Conservation (phyloP, 768 basidiomycete species). For the Naganishia vaughanmartiniae region DNA sequence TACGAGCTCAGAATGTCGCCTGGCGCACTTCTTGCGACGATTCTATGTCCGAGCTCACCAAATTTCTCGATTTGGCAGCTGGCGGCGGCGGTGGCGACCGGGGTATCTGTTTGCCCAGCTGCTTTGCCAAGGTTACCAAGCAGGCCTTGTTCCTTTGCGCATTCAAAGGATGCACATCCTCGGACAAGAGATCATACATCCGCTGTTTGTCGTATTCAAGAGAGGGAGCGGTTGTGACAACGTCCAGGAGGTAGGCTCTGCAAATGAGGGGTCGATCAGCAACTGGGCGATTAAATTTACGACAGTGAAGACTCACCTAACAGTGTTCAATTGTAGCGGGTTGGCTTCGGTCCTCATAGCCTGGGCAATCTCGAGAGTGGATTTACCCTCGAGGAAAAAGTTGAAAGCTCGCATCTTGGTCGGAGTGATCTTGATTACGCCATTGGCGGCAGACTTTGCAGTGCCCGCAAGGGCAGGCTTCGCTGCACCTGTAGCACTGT, state of each 20-base stretch:
- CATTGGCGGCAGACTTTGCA: background rate
- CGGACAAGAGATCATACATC: constrained; percentile 19
- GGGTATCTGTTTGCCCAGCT: constrained; percentile 16
- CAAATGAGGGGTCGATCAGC: too few species aligned
- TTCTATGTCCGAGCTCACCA: constrained; percentile 23
- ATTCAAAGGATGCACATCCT: background rate
- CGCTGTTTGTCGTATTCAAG: constrained; percentile 24
- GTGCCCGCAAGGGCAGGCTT: too few species aligned
- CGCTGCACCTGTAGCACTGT: background rate
- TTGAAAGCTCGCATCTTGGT: constrained; percentile 17
- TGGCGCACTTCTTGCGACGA: constrained; percentile 3
- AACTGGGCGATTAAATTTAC: too few species aligned
- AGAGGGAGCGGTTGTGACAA: background rate
- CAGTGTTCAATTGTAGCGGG: constrained; percentile 1
- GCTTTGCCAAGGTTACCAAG: constrained; percentile 6
- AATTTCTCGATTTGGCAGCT: background rate
- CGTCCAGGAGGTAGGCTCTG: constrained; percentile 11
- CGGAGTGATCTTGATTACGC: background rate
- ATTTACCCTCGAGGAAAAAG: constrained; percentile 10
- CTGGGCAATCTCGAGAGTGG: constrained; percentile 8
- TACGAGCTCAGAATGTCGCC: background rate
- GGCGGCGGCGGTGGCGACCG: background rate
- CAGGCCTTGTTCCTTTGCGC: constrained; percentile 19
- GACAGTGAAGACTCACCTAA: background rate
- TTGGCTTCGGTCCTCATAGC: constrained; percentile 10